Evolutionary conservation across 2,329 filamentous ascomycete species (phyloP).

Genomic region (Neurospora sp.): DNA sequence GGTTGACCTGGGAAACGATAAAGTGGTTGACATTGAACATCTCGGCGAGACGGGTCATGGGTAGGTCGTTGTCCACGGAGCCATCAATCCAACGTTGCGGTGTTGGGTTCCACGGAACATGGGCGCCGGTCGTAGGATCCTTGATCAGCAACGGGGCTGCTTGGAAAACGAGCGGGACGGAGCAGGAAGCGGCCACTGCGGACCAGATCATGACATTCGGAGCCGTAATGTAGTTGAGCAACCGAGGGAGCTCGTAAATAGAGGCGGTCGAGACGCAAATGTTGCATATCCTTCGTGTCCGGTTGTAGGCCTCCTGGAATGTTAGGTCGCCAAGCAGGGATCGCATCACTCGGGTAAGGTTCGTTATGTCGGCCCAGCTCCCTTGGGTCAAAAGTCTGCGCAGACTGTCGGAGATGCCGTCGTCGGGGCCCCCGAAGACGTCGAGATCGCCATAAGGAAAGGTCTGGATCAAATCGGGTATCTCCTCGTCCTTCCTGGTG

Average conservation of each 20-base stretch:
- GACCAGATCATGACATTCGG: conserved; percentile 96
- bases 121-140: conserved; percentile 67
- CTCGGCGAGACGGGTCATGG: conserved; percentile 79
- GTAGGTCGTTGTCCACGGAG: conserved; percentile 87
- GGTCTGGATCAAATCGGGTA: conserved; percentile 56
- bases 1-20: conserved; percentile 94
- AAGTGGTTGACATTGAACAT: conserved; percentile 99
- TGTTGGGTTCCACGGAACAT: conserved; percentile 76
- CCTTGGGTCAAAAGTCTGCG: conserved; percentile 71
- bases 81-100: conserved; percentile 87
- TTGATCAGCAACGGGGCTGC: conserved; percentile 74
- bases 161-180: conserved; percentile 78
- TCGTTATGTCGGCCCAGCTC: conserved; percentile 73
- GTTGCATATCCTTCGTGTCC: conserved; percentile 85
- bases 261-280: conserved; percentile 87
- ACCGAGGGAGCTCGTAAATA: conserved; percentile 73
- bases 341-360: conserved; percentile 74
- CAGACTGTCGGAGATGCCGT: conserved; percentile 59
- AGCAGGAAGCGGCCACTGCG: conserved; percentile 91
- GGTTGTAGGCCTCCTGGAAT: conserved; percentile 91
- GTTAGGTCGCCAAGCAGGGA: conserved; percentile 78
- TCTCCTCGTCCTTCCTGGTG: conserved; percentile 66
- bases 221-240: conserved; percentile 88
- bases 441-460: conserved; percentile 74
- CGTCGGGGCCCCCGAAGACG: conserved; percentile 59